These are phyloP conservation scores for Hypoxylon sp. DNA, from an alignment of 2,329 filamentous ascomycete species.

Conservation along the genomic window DNA sequence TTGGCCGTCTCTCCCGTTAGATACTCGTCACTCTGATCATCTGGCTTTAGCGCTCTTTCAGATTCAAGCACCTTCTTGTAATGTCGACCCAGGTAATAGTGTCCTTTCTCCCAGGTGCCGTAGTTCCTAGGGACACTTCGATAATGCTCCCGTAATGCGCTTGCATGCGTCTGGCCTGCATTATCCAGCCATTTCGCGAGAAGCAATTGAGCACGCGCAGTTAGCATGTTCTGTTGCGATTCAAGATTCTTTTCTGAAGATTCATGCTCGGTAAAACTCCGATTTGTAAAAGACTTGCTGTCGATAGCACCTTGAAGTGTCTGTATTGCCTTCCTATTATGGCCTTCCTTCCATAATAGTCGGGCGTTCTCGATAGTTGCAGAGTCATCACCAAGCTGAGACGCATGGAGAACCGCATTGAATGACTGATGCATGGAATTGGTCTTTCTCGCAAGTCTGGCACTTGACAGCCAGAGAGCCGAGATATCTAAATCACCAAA, in stretches of 20 bases:
- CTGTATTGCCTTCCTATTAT: conserved; percentile 95
- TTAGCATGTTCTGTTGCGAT: conserved; percentile 69
- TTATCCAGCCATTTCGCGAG: conserved; percentile 97
- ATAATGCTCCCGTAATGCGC: conserved; percentile 83
- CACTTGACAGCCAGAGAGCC: conserved; percentile 85
- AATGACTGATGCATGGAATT: conserved; percentile 89
- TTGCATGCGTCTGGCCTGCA: conserved; percentile 91
- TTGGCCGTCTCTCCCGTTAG: conserved; percentile 84
- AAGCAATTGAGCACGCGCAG: conserved; percentile 85
- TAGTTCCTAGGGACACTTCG: conserved; percentile 80
- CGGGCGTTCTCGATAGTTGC: conserved; percentile 95
- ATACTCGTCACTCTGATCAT: conserved; percentile 82
- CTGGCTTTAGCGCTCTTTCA: conserved; percentile 80
- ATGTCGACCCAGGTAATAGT: conserved; percentile 96
- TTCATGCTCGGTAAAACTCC: conserved; percentile 53
- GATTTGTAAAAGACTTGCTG: conserved; percentile 77
- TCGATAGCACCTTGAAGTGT: conserved; percentile 88
- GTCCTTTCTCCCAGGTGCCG: conserved; percentile 90
- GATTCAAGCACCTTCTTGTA: conserved; percentile 97
- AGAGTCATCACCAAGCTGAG: conserved; percentile 83
- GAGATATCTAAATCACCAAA: conserved; percentile 83
- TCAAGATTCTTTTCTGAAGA: conserved; percentile 58
- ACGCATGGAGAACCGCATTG: conserved; percentile 91
- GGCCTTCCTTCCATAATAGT: conserved; percentile 91
- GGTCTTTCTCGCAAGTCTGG: conserved; percentile 86